phyloP scores from a whole-genome alignment of 805 yeast genomes.

The Peterozyma xylosa region DNA sequence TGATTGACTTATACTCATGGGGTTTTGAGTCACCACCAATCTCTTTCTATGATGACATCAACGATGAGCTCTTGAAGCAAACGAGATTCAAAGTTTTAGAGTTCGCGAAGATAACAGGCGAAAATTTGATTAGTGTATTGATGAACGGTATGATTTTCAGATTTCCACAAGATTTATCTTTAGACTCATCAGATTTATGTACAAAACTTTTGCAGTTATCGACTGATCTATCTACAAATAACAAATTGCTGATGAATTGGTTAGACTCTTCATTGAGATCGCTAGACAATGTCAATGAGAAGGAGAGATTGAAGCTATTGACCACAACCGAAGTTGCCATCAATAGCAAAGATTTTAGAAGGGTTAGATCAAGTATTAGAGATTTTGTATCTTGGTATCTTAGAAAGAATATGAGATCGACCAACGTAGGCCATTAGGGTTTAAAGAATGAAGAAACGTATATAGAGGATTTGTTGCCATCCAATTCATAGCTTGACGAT shows the following conservation, averaged over 20 bases:
- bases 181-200: conserved; percentile 70
- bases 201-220: conserved; percentile 51
- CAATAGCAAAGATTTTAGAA: conserved; percentile 61
- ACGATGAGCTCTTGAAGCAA: conserved; percentile 10
- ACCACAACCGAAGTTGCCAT: conserved; percentile 52
- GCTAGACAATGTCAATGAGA: conserved; percentile 60
- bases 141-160: conserved; percentile 62
- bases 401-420: conserved; percentile 52
- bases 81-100: conserved; percentile 40
- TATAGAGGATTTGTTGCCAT: too few species aligned
- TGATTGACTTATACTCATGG: conserved; percentile 81
- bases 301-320: conserved; percentile 61
- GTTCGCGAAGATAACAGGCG: conserved; percentile 49
- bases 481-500: too few species aligned
- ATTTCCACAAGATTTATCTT: conserved; percentile 61
- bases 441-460: too few species aligned
- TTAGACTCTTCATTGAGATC: conserved; percentile 42
- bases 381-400: conserved; percentile 82
- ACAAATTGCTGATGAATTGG: conserved; percentile 47
- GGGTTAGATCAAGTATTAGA: conserved; percentile 62
- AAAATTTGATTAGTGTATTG: conserved; percentile 41
- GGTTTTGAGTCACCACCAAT: conserved; percentile 78
- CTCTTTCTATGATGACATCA: conserved; percentile 39
- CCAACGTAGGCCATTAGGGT: neutral
- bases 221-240: conserved; percentile 39